These are phyloP conservation scores for Yamadazyma pseudoaaseri DNA, from an alignment of 1,139 yeast genomes.

Conservation along the genomic window DNA sequence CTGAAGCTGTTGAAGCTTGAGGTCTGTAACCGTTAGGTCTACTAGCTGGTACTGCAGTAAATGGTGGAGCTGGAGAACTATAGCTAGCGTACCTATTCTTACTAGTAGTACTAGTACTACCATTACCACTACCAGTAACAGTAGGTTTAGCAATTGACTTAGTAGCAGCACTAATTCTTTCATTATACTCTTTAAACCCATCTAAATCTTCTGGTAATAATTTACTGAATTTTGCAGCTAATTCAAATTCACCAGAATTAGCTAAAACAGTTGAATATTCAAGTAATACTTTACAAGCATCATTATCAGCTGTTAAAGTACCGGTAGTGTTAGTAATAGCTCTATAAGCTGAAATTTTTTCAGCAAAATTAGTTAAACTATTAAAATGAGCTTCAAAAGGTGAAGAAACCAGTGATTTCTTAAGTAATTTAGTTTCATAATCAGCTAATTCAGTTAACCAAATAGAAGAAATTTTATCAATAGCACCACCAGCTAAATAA, in stretches of 20 bases:
- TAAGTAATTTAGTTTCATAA: constrained; percentile 53
- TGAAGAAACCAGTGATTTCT: constrained; percentile 35
- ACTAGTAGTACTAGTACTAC: background rate
- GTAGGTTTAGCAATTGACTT: background rate
- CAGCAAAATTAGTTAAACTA: constrained; percentile 78
- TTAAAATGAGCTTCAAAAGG: constrained; percentile 84
- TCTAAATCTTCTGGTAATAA: constrained; percentile 63
- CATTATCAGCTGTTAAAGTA: constrained; percentile 44
- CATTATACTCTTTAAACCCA: constrained; percentile 56
- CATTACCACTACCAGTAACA: constrained; percentile 3
- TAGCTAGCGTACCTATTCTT: background rate
- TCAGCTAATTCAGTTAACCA: constrained; percentile 79
- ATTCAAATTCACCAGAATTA: constrained; percentile 77
- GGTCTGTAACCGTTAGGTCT: background rate
- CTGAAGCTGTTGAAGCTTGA: background rate
- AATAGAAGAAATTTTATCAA: constrained; percentile 74
- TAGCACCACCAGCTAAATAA: constrained; percentile 77
- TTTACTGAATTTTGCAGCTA: constrained; percentile 70
- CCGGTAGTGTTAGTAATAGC: constrained; percentile 46
- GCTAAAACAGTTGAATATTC: constrained; percentile 84
- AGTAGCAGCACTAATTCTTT: constrained; percentile 51
- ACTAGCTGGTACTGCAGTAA: constrained; percentile 8
- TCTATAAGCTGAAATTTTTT: constrained; percentile 77
- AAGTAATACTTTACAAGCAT: constrained; percentile 56
- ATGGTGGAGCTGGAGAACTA: constrained; percentile 2